Evolutionary conservation across 2,329 filamentous ascomycete genomes (phyloP), one percentile per base, ranked within the genome.

Genomic region (Xylariaceae sp.): DNA sequence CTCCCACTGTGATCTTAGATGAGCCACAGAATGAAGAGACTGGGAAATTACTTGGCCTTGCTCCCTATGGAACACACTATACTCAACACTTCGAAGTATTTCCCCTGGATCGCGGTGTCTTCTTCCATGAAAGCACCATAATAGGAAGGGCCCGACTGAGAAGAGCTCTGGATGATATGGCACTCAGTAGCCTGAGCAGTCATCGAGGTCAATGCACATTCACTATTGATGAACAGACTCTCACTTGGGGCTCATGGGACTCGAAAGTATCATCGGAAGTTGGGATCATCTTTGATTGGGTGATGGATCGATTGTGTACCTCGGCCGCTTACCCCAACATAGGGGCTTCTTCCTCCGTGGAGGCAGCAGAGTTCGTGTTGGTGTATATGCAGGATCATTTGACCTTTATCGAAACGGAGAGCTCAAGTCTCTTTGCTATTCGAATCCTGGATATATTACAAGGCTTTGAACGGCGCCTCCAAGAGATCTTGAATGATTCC

Each of bases 41-140:
- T 4, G 66, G 69, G 49, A 82, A 78, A 62, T 68, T 87, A n/a
- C 65, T 69, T 9, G 83, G 84, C 0, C 72, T 88, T 6, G 83
- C 81, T 0, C 82, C 83, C 0, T 86, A 83, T 68, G 85, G 85
- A 1, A 83, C 82, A 1, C 76, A 78, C 23, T 88, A 87, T 68
- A 82, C 83, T 0, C 78, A 81, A 39, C 80, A 88, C 66, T 88
- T 88, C 62, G 83, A 87, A 51, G 71, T 83, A 3, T 85, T 86
- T 56, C 84, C 84, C 15, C 72, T 88, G 35, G 78, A 81, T 45
- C 66, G 71, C 5, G 80, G 79, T 2, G 77, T 82, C 0, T 87
- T 79, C 70, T 87, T 88, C 56, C 84, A 87, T 57, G 77, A 80
- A 61, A 80, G 76, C 55, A 87, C 84, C 0, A 69, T 87, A 34